Conservation (phyloP, 768 basidiomycete species). For the Lactarius quietus region DNA sequence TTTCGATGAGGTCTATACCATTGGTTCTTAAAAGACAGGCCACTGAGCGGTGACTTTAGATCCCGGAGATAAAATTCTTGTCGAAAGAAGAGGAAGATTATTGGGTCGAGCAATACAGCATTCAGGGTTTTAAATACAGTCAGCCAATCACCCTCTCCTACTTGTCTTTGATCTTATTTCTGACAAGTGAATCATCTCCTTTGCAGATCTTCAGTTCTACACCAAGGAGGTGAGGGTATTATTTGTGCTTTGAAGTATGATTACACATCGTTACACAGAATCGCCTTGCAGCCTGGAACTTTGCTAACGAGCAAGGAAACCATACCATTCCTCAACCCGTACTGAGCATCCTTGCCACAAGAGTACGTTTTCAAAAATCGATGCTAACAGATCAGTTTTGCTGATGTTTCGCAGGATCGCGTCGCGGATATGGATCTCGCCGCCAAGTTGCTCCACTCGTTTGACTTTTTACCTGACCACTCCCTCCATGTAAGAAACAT, state of each 20-base stretch:
- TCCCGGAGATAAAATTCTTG: slow-evolving; percentile 60
- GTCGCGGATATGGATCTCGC: slow-evolving; percentile 43
- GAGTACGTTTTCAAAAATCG: slow-evolving; percentile 31
- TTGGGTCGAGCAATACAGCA: slow-evolving; percentile 56
- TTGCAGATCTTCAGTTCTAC: slow-evolving; percentile 63
- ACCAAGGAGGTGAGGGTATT: slow-evolving; percentile 43
- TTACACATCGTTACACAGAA: slow-evolving; percentile 35
- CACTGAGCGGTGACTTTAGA: slow-evolving; percentile 36
- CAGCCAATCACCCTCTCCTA: slow-evolving; percentile 42
- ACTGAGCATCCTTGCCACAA: slow-evolving; percentile 40
- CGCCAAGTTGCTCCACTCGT: slow-evolving; percentile 31
- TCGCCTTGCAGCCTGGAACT: slow-evolving; percentile 37
- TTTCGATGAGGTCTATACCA: slow-evolving; percentile 38
- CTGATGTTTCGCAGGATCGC: slow-evolving; percentile 35
- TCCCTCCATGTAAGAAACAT: slow-evolving; percentile 34
- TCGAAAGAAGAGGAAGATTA: slow-evolving; percentile 63
- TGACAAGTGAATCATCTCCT: not conserved
- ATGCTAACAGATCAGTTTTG: not conserved
- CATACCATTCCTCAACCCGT: slow-evolving; percentile 42
- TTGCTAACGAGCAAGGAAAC: slow-evolving; percentile 41
- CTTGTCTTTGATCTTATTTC: not conserved
- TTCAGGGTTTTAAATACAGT: slow-evolving; percentile 62
- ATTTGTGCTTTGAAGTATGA: not conserved
- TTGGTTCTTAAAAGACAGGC: not conserved
- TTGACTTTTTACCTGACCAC: slow-evolving; percentile 35